Base-by-base conservation (phyloP, 768 basidiomycete genomes). In the Coprinopsis cinerea region DNA sequence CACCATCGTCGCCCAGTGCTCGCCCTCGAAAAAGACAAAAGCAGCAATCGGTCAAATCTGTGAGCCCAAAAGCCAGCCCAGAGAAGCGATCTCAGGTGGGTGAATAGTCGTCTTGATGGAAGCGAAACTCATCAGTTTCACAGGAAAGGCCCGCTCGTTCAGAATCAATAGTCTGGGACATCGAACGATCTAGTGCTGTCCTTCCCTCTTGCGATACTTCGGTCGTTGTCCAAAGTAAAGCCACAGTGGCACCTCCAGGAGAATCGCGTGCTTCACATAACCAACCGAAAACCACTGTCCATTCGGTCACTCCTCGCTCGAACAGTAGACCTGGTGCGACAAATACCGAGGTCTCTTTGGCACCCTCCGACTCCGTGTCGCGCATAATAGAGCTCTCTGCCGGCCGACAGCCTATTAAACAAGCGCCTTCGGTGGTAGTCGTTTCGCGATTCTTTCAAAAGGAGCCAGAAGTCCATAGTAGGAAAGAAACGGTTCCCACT, bases 101-200 rank as follows among this genome's bases (percentile, higher is more conserved):
- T n/a, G n/a, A n/a, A n/a, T n/a, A n/a, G n/a, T n/a, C n/a, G n/a
- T n/a, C n/a, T n/a, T n/a, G n/a, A n/a, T n/a, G n/a, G n/a, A n/a
- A n/a, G n/a, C n/a, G n/a, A n/a, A 32, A 7, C 7, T 15, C 30
- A 32, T 32, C 30, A 32, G 9, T 32, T 7, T 7, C 18, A 20
- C 13, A 17, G 7, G 9, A 39, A 39, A 39, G 37, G 37, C n/a
- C n/a, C n/a, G n/a, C n/a, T n/a, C n/a, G n/a, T n/a, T 26, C 41
- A 10, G 25, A 48, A 26, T 37, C 47, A 25, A 22, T 25, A 18
- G 22, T 61, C 24, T 67, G 67, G 67, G 64, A 67, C 48, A 68
- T 66, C 23, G 67, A 69, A 55, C 52, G 54, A 25, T 56, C 55
- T 13, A 54, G 48, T 22, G 44, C 30, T 23, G 9, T 49, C 22